Percentiles rank a stretch among this genome's conserved stretches.
Conservation (phyloP, 768 basidiomycete genomes). For the Collybiopsis luxurians region DNA sequence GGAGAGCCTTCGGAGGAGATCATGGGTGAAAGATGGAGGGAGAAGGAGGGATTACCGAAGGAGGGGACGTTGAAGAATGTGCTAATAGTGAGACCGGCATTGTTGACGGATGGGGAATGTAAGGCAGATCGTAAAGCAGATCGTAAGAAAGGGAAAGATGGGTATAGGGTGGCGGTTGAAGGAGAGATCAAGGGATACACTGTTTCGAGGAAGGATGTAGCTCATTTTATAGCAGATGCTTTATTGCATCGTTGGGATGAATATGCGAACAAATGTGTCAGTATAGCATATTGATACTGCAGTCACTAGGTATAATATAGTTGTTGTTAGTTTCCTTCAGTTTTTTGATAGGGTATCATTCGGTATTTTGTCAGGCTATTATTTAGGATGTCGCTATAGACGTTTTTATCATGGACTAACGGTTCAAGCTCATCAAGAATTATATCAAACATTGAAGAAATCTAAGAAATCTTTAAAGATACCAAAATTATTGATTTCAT, state of each 20-base stretch:
- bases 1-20: slow-evolving; percentile 42
- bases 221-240: slow-evolving; percentile 58
- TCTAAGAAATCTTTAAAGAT: too few relatives aligned
- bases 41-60: slow-evolving; percentile 37
- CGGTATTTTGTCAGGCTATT: too few relatives aligned
- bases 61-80: slow-evolving; percentile 41
- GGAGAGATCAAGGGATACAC: slow-evolving; percentile 42
- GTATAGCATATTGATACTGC: slow-evolving; percentile 51
- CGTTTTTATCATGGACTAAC: too few relatives aligned
- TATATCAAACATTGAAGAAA: too few relatives aligned
- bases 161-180: slow-evolving; percentile 44
- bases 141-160: slow-evolving; percentile 15
- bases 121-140: slow-evolving; percentile 29
- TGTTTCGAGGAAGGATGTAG: slow-evolving; percentile 63
- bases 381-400: too few relatives aligned
- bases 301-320: too few relatives aligned
- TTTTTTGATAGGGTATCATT: too few relatives aligned
- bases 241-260: slow-evolving; percentile 47
- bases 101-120: slow-evolving; percentile 59
- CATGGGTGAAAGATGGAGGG: slow-evolving; percentile 43
- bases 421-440: too few relatives aligned
- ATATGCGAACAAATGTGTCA: slow-evolving; percentile 48
- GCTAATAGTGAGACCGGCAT: slow-evolving; percentile 53
- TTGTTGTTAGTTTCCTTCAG: too few relatives aligned
- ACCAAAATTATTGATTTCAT: too few relatives aligned